Percentiles rank a stretch among this genome's conserved stretches.
These are phyloP conservation scores for Populus davidiana DNA, from an alignment of 345 rosid genomes.

Conservation along the genomic window DNA sequence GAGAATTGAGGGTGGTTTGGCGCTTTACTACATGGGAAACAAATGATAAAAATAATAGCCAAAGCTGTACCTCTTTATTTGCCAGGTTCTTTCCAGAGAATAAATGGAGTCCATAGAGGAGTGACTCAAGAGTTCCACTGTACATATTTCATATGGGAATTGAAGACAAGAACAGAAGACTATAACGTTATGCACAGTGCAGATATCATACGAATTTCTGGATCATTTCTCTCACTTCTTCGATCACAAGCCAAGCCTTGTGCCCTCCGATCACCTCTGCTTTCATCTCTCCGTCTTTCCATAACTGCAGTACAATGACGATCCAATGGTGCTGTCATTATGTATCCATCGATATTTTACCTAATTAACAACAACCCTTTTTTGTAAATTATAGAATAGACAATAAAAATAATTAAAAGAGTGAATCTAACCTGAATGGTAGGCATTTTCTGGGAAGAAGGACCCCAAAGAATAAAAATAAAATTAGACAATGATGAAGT, in stretches of 20 bases:
- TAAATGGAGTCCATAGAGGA: too few relatives aligned
- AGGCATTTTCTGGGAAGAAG: conserved; percentile 72
- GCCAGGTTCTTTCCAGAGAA: too few relatives aligned
- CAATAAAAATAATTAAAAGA: background rate
- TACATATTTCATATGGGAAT: background rate
- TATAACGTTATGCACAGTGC: background rate
- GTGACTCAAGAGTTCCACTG: background rate
- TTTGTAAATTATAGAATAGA: too few relatives aligned
- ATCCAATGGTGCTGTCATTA: background rate
- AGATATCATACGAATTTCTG: conserved; percentile 42
- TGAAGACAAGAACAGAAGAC: background rate
- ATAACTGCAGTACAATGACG: conserved; percentile 39
- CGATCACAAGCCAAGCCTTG: conserved; percentile 88
- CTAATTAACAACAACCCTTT: background rate
- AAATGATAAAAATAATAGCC: too few relatives aligned
- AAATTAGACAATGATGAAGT: background rate
- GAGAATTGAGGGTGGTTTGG: too few relatives aligned
- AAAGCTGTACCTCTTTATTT: too few relatives aligned
- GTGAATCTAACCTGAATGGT: conserved; percentile 72
- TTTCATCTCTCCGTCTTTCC: conserved; percentile 91
- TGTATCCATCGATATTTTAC: background rate
- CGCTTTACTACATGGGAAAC: too few relatives aligned
- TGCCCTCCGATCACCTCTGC: conserved; percentile 94
- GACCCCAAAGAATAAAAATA: background rate
- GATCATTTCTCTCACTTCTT: conserved; percentile 79